Percentiles rank a stretch among this genome's conserved stretches.
Evolutionary conservation across 345 rosid species (phyloP).

Genomic region (Citrus trifoliata): DNA sequence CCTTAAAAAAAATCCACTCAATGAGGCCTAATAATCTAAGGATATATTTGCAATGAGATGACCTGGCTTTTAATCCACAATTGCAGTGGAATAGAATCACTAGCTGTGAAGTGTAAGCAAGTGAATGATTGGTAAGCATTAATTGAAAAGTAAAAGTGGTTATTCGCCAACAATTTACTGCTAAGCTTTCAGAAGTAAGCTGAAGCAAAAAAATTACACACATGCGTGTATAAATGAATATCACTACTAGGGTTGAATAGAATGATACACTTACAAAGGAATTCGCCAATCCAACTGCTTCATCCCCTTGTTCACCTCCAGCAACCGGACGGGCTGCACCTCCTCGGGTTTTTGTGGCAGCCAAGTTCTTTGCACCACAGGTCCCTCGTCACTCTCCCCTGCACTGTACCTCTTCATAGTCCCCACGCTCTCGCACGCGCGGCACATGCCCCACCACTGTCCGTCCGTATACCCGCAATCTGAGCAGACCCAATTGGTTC

Average conservation of each 20-base stretch:
- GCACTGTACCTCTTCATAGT: slow-evolving; percentile 54
- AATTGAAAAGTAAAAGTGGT: not conserved
- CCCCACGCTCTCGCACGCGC: slow-evolving; percentile 48
- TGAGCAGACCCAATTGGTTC: slow-evolving; percentile 61
- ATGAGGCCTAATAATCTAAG: not conserved
- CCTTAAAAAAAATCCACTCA: not conserved
- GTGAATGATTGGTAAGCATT: not conserved
- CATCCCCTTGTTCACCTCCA: slow-evolving; percentile 56
- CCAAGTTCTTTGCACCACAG: slow-evolving; percentile 53
- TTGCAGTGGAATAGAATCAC: too few species aligned
- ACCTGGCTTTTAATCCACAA: not conserved
- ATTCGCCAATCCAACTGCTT: slow-evolving; percentile 62
- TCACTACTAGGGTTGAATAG: not conserved
- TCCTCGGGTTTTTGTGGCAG: slow-evolving; percentile 45
- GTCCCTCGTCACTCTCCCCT: slow-evolving; percentile 16
- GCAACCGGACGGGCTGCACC: slow-evolving; percentile 49
- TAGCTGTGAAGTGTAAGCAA: too few species aligned
- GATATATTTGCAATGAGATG: not conserved
- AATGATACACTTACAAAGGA: slow-evolving; percentile 46
- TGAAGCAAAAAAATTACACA: not conserved
- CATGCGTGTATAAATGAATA: not conserved
- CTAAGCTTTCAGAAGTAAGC: not conserved
- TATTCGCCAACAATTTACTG: not conserved
- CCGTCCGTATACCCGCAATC: slow-evolving; percentile 68
- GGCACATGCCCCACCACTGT: slow-evolving; percentile 95